phyloP scores from a whole-genome alignment of 2,329 filamentous ascomycete genomes.

The Plectosphaerella plurivora region DNA sequence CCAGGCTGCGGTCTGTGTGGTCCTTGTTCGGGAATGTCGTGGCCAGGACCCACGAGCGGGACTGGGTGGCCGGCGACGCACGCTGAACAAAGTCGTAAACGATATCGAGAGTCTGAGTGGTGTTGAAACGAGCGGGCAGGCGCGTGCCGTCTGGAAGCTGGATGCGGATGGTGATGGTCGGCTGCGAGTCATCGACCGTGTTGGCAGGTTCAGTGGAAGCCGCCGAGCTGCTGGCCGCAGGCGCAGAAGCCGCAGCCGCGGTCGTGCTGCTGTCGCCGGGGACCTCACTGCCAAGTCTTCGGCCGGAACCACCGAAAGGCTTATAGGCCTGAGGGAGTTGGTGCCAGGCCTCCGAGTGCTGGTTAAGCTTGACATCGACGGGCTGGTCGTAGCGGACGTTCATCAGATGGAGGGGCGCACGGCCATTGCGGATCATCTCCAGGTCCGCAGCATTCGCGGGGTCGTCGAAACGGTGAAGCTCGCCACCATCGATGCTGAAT shows the following conservation, averaged over 20 bases:
- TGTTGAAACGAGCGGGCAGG: conserved; percentile 77
- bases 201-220: conserved; percentile 21
- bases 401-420: conserved; percentile 73
- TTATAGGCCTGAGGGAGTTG: conserved; percentile 70
- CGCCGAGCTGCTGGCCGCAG: conserved; percentile 20
- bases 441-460: conserved; percentile 68
- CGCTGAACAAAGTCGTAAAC: conserved; percentile 70
- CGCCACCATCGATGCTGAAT: conserved; percentile 80
- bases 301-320: conserved; percentile 68
- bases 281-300: conserved; percentile 72
- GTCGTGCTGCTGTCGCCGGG: conserved; percentile 47
- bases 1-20: conserved; percentile 60
- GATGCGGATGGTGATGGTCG: conserved; percentile 67
- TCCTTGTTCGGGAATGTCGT: conserved; percentile 84
- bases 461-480: conserved; percentile 74
- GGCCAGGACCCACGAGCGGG: conserved; percentile 67
- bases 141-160: conserved; percentile 75
- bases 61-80: conserved; percentile 52
- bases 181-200: conserved; percentile 58
- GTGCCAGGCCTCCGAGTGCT: conserved; percentile 71
- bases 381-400: conserved; percentile 71
- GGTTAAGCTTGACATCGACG: conserved; percentile 74
- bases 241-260: conserved; percentile 14
- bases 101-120: conserved; percentile 70
- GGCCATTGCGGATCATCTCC: conserved; percentile 70